phyloP scores from a whole-genome alignment of 257 asterid species.

The Nicotiana knightiana region DNA sequence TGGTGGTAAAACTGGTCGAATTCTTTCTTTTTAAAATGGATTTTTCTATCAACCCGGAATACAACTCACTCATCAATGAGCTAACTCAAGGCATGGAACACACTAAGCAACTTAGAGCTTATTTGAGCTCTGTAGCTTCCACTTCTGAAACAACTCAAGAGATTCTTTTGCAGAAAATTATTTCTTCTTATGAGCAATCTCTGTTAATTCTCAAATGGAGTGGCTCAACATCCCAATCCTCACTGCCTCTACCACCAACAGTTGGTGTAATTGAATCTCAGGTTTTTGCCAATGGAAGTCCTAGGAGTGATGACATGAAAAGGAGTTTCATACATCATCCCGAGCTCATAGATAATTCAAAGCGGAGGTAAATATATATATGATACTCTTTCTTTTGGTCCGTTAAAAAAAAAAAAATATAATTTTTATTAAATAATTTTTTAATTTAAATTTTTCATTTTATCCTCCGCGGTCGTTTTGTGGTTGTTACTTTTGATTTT shows the following conservation, averaged over 20 bases:
- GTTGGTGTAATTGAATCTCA: conserved; percentile 31
- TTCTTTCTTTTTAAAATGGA: conserved; percentile 33
- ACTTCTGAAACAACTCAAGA: conserved; percentile 33
- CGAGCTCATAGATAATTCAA: conserved; percentile 26
- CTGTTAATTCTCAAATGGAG: conserved; percentile 53
- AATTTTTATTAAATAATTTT: too few relatives aligned
- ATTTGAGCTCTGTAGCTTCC: conserved; percentile 31
- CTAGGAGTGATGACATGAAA: conserved; percentile 39
- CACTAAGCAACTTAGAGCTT: conserved; percentile 60
- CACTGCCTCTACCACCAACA: conserved; percentile 10
- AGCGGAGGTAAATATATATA: conserved; percentile 41
- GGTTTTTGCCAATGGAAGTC: conserved; percentile 39
- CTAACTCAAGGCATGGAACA: conserved; percentile 71
- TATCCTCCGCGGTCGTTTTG: too few relatives aligned
- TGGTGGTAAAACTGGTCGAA: not conserved
- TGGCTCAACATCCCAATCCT: conserved; percentile 27
- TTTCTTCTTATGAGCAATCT: conserved; percentile 64
- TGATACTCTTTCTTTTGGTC: too few relatives aligned
- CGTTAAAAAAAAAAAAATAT: too few relatives aligned
- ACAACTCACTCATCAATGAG: conserved; percentile 41
- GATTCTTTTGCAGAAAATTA: conserved; percentile 55
- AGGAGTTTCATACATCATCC: conserved; percentile 25
- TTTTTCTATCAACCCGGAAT: conserved; percentile 31
- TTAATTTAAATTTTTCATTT: too few relatives aligned
- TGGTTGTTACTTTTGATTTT: too few relatives aligned